phyloP scores from a whole-genome alignment of 768 basidiomycete species.

The Sarcodon aspratus region DNA sequence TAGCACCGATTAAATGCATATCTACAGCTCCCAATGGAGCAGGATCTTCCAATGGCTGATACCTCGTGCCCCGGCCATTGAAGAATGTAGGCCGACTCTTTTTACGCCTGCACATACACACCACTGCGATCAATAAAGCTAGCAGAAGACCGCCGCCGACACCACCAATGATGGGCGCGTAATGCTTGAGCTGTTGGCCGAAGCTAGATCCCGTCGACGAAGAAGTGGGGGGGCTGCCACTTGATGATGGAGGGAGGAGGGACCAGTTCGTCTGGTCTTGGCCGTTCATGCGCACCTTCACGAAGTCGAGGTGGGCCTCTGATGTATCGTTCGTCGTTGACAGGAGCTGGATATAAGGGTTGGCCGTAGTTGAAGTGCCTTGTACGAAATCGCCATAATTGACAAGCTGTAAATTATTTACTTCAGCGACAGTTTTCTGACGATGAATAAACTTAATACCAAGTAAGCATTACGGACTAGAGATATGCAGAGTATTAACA shows the following conservation, averaged over 20 bases:
- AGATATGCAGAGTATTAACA: no score
- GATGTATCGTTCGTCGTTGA: constrained; percentile 38
- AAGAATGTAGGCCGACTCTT: constrained; percentile 3
- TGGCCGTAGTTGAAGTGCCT: constrained; percentile 21
- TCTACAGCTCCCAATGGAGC: constrained; percentile 18
- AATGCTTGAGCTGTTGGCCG: background rate
- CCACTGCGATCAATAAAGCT: background rate
- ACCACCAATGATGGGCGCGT: background rate
- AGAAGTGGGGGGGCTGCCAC: background rate
- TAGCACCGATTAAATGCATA: constrained; percentile 12
- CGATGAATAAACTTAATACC: background rate
- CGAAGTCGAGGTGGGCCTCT: constrained; percentile 24
- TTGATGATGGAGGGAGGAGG: background rate
- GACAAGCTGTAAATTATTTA: constrained; percentile 53
- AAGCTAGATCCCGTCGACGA: background rate
- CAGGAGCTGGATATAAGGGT: constrained; percentile 55
- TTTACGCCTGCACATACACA: background rate
- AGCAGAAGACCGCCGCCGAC: background rate
- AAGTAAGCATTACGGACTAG: no score
- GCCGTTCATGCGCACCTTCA: constrained; percentile 16
- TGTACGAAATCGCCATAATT: constrained; percentile 54
- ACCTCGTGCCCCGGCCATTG: constrained; percentile 10
- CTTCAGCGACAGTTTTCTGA: constrained; percentile 23
- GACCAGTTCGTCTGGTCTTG: constrained; percentile 3
- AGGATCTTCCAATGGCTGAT: constrained; percentile 19